Evolutionary conservation across 1,284 basidiomycete genomes (phyloP), one percentile per base, ranked within the genome.

Genomic region (Heliocybe sulcata): DNA sequence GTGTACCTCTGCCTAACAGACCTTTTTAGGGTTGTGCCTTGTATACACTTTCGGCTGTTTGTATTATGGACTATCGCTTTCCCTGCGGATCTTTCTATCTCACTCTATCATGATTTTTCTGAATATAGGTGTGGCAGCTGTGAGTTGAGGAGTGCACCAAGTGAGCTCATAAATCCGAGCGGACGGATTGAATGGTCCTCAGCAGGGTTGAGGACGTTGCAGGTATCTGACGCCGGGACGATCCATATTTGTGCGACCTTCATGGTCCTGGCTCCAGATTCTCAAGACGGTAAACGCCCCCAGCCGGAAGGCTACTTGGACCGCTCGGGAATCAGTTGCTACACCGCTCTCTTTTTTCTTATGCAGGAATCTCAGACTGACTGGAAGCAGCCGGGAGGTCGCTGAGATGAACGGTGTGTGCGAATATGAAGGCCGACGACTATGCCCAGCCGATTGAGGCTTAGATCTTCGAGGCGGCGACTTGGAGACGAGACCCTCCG

Each of bases 201-300:
- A 1, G 71, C 68, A 1, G 92, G 91, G 64, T 95, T 96, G 45
- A 97, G 71, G 0, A 82, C 74, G 54, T 84, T 83, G 94, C 94
- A 98, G 33, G 94, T 76, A 45, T 77, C 72, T 70, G 73, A 77
- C n/a, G 84, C 80, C 12, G 81, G 77, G n/a, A n/a, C n/a, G n/a
- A n/a, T n/a, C n/a, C n/a, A n/a, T n/a, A n/a, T n/a, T n/a, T n/a
- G n/a, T n/a, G n/a, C n/a, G n/a, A n/a, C n/a, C n/a, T n/a, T n/a
- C n/a, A n/a, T n/a, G n/a, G n/a, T n/a, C n/a, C n/a, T n/a, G n/a
- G n/a, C n/a, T n/a, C n/a, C n/a, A n/a, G n/a, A 80, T 80, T 0
- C 62, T 82, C 27, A 69, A 69, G 54, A 74, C 74, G 0, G 70
- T 79, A 51, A 69, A 83, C 63, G 74, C 3, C 70, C 77, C 22